These are phyloP conservation scores for Magnaporthiopsis poae DNA, from an alignment of 2,329 filamentous ascomycete genomes.

Conservation along the genomic window DNA sequence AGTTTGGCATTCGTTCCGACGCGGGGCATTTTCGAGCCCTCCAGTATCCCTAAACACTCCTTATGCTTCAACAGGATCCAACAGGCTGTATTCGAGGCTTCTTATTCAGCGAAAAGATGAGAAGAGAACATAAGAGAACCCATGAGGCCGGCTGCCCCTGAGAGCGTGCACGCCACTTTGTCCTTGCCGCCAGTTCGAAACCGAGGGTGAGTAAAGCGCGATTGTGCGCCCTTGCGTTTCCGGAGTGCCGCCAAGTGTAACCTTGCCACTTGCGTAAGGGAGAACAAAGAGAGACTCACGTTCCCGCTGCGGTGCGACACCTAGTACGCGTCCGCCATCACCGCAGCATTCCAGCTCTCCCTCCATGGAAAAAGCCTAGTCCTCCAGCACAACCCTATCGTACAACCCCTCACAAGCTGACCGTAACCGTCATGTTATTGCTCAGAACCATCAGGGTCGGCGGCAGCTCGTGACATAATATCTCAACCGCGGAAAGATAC, in stretches of 20 bases:
- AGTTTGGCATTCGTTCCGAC: background rate
- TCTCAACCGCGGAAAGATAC: constrained; percentile 69
- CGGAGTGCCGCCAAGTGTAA: background rate
- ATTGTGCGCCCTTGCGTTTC: background rate
- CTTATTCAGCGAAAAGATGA: background rate
- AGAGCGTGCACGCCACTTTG: background rate
- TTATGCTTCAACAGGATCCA: background rate
- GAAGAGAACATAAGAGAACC: background rate
- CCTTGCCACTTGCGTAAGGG: background rate
- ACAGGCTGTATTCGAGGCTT: background rate
- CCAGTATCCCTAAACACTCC: background rate
- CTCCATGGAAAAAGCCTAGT: background rate
- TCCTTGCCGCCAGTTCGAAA: background rate
- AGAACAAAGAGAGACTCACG: background rate
- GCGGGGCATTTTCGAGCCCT: background rate
- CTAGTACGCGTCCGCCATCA: too few relatives aligned
- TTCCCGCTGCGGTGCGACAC: background rate
- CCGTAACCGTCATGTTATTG: constrained; percentile 83
- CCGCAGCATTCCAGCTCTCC: background rate
- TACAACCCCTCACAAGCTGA: constrained; percentile 44
- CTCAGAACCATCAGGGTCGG: constrained; percentile 71
- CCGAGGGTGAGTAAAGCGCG: background rate
- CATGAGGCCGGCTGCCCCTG: too few relatives aligned
- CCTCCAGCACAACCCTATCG: too few relatives aligned
- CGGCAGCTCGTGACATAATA: constrained; percentile 66